Conservation (phyloP, 768 basidiomycete genomes). For the Strobilomyces echinocephalus region DNA sequence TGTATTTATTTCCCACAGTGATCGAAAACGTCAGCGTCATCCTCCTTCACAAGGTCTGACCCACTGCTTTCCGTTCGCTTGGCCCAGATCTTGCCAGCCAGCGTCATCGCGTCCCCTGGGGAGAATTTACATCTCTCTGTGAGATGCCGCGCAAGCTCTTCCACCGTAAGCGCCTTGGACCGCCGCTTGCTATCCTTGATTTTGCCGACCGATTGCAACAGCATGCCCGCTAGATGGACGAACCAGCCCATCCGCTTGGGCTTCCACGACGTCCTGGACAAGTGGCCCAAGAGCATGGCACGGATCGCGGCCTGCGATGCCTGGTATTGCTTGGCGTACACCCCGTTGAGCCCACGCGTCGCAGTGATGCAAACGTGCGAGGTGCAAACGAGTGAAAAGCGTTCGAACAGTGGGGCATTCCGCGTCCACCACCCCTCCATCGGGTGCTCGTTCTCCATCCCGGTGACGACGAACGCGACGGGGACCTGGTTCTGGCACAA, state of each 20-base stretch:
- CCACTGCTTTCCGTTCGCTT: slow-evolving; percentile 4
- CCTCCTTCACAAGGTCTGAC: slow-evolving; percentile 7
- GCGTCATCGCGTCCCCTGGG: slow-evolving; percentile 8
- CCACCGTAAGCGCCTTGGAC: slow-evolving; percentile 6
- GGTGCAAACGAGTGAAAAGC: slow-evolving; percentile 11
- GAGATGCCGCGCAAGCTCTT: slow-evolving; percentile 15
- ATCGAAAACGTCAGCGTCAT: not conserved
- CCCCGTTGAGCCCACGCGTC: slow-evolving; percentile 18
- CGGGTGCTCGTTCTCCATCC: too few species aligned
- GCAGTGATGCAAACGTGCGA: slow-evolving; percentile 39
- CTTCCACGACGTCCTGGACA: slow-evolving; percentile 19
- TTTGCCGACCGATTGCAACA: slow-evolving; percentile 16
- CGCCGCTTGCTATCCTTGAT: slow-evolving; percentile 4
- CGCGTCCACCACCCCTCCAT: slow-evolving; percentile 32
- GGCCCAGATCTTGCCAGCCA: slow-evolving; percentile 20
- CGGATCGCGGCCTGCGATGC: slow-evolving; percentile 28
- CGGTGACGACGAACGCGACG: too few species aligned
- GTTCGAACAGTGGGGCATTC: slow-evolving; percentile 29
- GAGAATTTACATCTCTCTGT: slow-evolving; percentile 12
- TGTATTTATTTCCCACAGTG: too few species aligned
- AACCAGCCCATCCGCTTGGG: slow-evolving; percentile 20
- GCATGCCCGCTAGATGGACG: slow-evolving; percentile 14
- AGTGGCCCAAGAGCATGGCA: slow-evolving; percentile 15
- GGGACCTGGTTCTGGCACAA: too few species aligned
- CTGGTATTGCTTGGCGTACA: slow-evolving; percentile 27